These are phyloP conservation scores for Teratosphaeria zuluensis DNA, from an alignment of 2,329 filamentous ascomycete species.

Conservation along the genomic window DNA sequence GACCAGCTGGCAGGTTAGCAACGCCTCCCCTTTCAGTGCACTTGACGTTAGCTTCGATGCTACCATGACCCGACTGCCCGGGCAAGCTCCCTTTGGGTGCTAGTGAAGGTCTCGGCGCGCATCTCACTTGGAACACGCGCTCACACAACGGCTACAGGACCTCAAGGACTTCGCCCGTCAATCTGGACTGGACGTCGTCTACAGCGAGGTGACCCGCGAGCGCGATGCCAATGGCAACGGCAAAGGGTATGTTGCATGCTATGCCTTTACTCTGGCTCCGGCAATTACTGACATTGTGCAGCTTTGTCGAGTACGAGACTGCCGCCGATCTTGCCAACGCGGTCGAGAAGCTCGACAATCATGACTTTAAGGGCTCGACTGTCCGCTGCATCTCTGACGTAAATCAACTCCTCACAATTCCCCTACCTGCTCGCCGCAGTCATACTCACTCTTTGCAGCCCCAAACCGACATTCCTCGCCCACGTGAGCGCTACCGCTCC, in stretches of 20 bases:
- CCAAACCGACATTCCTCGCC: constrained; percentile 59
- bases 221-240: constrained; percentile 53
- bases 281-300: constrained; percentile 29
- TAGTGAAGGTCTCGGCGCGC: not conserved
- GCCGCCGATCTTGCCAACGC: constrained; percentile 79
- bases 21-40: not conserved
- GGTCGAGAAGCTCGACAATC: constrained; percentile 86
- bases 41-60: not conserved
- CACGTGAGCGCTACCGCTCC: constrained; percentile 57
- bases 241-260: constrained; percentile 60
- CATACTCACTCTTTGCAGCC: constrained; percentile 42
- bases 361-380: constrained; percentile 82
- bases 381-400: constrained; percentile 87
- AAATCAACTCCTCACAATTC: constrained; percentile 17
- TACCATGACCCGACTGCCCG: not conserved
- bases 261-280: not conserved
- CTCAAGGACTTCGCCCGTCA: constrained; percentile 98
- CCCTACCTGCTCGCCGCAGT: not conserved
- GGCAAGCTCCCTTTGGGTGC: not conserved
- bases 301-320: constrained; percentile 97
- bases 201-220: constrained; percentile 89
- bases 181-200: constrained; percentile 94
- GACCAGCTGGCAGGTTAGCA: constrained; percentile 99
- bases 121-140: not conserved
- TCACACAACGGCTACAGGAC: constrained; percentile 57